Evolutionary conservation across 108 stramenopile species (phyloP), one percentile per base, ranked within the genome.

Genomic region (Fragilaria crotonensis): DNA sequence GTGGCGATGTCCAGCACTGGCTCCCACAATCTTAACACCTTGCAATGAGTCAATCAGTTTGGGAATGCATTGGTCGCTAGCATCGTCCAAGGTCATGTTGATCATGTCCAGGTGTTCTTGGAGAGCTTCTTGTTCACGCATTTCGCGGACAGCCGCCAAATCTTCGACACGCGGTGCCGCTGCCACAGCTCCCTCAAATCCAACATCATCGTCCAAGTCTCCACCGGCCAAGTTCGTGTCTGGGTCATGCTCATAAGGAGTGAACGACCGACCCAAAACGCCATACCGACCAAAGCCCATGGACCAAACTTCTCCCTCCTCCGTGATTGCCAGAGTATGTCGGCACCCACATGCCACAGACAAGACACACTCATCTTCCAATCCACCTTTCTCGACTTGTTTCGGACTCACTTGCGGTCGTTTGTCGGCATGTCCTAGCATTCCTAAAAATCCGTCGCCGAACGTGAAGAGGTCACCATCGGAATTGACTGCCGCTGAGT

Each of bases 391-490:
- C 20, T 62, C 73, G 0, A 95, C 87, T 59, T 90, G 87, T 50
- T 83, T 59, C 5, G 93, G 93, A 4, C 67, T 18, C 31, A 87
- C 60, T 53, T 84, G 82, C 4, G 93, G 90, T 45, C 85, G 56
- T 52, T 89, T 79, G 30, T 95, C 90, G 20, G 78, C 93, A 18
- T 73, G 70, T 5, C 93, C 93, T 2, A 91, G 66, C 36, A 90
- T 89, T n/a, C 93, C 93, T 67, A 89, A 91, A 67, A 95, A 95
- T 9, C 90, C 93, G 33, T 95, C 93, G 3, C 93, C 93, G 78
- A 83, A 95, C 0, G 86, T 86, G 52, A 87, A 91, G 19, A 91
- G 67, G 68, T 95, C 93, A 17, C 93, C 93, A 67, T 95, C 89
- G 19, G 57, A 56, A 2, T 77, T 89, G 1, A 87, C 84, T 20